Base-by-base conservation (phyloP, 805 yeast genomes). In the Saccharomyces cerevisiae region DNA sequence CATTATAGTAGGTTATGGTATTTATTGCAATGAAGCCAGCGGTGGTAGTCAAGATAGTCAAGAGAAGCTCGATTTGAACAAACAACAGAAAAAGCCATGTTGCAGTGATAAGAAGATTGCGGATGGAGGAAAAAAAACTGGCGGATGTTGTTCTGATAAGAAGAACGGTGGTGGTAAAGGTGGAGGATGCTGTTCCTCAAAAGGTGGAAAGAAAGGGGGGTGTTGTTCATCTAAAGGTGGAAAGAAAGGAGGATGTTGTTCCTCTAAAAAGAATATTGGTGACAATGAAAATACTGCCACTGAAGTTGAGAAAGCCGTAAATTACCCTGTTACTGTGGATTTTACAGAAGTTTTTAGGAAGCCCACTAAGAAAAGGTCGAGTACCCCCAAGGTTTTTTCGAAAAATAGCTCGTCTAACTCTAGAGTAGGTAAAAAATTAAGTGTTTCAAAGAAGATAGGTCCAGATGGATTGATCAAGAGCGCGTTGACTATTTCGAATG, bases 391-490 rank as follows among this genome's bases (percentile, higher is more conserved):
- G 48, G 41, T 51, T 28, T 55, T 60, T 36, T 52, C 55, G 6
- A 49, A 53, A 27, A 41, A 41, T 21, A 21, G 26, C 57, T 9
- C 17, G 14, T 26, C 26, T 50, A 53, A 43, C 43, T 36, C 43
- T 8, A 36, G 17, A 36, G 22, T 17, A 17, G 43, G 61, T 6
- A 63, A 63, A 50, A 58, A 64, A 1, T 73, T 71, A 55, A 66
- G 77, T 53, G 65, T 70, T 4, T 75, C 80, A 9, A 77, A 75
- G 57, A 61, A 77, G 24, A 67, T 79, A 14, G 72, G 57, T 75
- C 53, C 57, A 14, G 58, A 59, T 41, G 59, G 54, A 43, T 51
- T 62, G 32, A 64, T 67, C 13, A 67, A 66, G 53, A 65, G 66
- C 46, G 62, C 70, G 9, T 52, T 79, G 53, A 69, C 77, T 1